Base-by-base conservation (phyloP, 140 eudicot genomes). In the Bidens hawaiensis region DNA sequence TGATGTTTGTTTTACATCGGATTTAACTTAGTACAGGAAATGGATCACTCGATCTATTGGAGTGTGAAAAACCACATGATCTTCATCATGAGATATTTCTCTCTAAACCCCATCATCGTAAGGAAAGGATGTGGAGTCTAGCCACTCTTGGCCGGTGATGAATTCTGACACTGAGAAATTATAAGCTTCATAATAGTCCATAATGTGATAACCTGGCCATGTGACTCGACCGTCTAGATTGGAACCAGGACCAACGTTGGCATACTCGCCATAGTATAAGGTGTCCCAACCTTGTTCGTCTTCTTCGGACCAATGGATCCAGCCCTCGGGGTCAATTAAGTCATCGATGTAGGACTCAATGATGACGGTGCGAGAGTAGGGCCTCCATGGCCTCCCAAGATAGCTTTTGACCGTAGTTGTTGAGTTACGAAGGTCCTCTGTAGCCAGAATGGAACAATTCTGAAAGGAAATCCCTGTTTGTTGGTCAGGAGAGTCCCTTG, bases 371-470 rank as follows among this genome's bases (percentile, higher is more conserved):
- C 87, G 82, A 0, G 97, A 75, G 69, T 82, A 93, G 4, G 59
- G 36, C 43, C 66, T 78, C 97, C 97, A 88, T 2, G 99, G 99
- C 75, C 97, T 70, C 17, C 99, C 99, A 45, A 93, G 74, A 48
- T 78, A 93, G 71, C 85, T 88, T 67, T 70, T 71, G 11, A 93
- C 79, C n/a, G n/a, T n/a, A 0, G n/a, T 21, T 4, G 33, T 4
- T 2, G 49, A 10, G 26, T 24, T 60, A 16, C 27, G 13, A 69
- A 76, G 60, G n/a, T 88, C 94, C 7, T 82, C 84, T 0, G 83
- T 75, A 1, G 85, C 94, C 38, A 81, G 31, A 34, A 93, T 72
- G 1, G 95, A 62, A 71, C 97, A 93, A 36, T 85, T 93, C 48
- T 88, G 96, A 2, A 93, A 65, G 1, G 88, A 77, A 27, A 85